Conservation (phyloP, 208 protist species). For the Leptomonas pyrrhocoris region DNA sequence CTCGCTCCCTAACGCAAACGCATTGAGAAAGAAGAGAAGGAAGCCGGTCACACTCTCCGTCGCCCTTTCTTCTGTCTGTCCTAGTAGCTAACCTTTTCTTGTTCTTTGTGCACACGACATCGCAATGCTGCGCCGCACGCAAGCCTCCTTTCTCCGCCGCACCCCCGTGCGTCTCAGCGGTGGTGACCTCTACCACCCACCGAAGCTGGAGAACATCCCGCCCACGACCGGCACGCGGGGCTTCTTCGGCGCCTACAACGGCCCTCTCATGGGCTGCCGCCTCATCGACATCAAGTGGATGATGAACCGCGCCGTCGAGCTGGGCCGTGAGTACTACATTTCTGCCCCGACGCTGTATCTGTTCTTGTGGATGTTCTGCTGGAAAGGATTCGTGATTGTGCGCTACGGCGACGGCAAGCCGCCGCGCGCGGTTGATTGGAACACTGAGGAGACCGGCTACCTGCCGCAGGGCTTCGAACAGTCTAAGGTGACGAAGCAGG, state of each 20-base stretch:
- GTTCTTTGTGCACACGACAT: not conserved
- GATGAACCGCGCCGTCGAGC: constrained; percentile 88
- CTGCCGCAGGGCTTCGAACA: constrained; percentile 74
- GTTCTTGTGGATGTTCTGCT: constrained; percentile 89
- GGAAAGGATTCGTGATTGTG: constrained; percentile 74
- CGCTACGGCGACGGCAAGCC: constrained; percentile 86
- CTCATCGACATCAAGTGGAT: constrained; percentile 92
- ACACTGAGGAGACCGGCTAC: constrained; percentile 83
- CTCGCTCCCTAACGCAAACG: no score
- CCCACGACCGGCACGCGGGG: constrained; percentile 57
- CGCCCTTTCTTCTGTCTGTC: constrained; percentile 1
- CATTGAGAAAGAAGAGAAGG: no score
- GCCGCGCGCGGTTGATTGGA: constrained; percentile 88
- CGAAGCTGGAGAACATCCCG: constrained; percentile 81
- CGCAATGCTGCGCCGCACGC: constrained; percentile 84
- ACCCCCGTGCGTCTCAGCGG: constrained; percentile 73
- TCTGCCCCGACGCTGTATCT: constrained; percentile 76
- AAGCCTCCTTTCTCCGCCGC: constrained; percentile 66
- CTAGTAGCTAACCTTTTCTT: constrained; percentile 4
- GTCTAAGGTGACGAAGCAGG: constrained; percentile 60
- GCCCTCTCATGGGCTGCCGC: constrained; percentile 54
- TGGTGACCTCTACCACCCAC: constrained; percentile 84
- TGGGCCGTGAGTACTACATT: constrained; percentile 89
- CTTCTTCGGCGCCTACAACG: constrained; percentile 85
- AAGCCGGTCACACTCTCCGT: not conserved